These are phyloP conservation scores for Flagelloscypha sp. DNA, from an alignment of 768 basidiomycete species.

Conservation along the genomic window DNA sequence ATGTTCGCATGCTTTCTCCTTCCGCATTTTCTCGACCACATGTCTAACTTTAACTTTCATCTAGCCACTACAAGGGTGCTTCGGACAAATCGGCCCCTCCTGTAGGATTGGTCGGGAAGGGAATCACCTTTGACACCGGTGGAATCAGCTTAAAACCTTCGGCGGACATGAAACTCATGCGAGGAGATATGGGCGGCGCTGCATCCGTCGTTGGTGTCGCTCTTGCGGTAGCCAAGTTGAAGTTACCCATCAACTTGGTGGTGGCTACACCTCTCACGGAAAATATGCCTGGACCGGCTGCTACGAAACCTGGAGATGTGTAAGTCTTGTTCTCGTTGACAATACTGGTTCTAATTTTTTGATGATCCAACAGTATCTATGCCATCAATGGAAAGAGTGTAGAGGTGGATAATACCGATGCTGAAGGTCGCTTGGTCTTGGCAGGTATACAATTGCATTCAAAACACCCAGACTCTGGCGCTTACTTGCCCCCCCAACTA, in stretches of 20 bases:
- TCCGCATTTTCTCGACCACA: neutral
- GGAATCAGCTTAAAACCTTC: constrained; percentile 81
- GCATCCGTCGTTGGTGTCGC: constrained; percentile 68
- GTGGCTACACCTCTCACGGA: constrained; percentile 70
- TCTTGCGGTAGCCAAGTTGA: constrained; percentile 71
- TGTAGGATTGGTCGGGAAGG: constrained; percentile 77
- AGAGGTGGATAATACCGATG: constrained; percentile 84
- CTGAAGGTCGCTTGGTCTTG: constrained; percentile 71
- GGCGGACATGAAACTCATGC: constrained; percentile 74
- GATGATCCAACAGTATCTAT: constrained; percentile 42
- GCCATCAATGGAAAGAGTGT: constrained; percentile 87
- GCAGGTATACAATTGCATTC: too few species aligned
- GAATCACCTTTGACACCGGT: constrained; percentile 85
- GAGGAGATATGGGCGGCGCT: constrained; percentile 86
- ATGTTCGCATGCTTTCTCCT: constrained; percentile 35
- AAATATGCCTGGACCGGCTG: constrained; percentile 73
- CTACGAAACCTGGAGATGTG: constrained; percentile 84
- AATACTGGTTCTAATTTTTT: constrained; percentile 1
- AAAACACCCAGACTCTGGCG: too few species aligned
- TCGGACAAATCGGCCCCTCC: constrained; percentile 46
- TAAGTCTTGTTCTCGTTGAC: constrained; percentile 22
- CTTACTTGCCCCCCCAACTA: constrained; percentile 8
- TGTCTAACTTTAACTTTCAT: neutral
- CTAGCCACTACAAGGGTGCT: constrained; percentile 77
- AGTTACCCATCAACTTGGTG: constrained; percentile 74